Base-by-base conservation (phyloP, 2,329 filamentous ascomycete species). In the Sarocladium strictum region DNA sequence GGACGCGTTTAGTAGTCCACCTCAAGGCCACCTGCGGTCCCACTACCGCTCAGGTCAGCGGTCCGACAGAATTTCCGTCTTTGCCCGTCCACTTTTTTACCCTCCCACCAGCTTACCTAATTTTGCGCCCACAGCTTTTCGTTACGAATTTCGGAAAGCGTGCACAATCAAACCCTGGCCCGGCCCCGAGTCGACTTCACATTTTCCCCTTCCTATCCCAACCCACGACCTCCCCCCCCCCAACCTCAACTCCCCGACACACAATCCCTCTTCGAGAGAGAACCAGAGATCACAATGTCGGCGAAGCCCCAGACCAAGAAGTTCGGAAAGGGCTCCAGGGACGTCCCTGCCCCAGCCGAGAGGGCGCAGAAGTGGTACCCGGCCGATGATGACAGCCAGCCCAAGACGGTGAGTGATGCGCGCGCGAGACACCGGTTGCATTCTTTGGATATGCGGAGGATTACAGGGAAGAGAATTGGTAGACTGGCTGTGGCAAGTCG, bases 291-390 rank as follows among this genome's bases (percentile, higher is more conserved):
- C 78, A 84, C 74, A 66, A 90, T 90, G 86, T 87, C 86, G 80
- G 78, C 78, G 67, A 86, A 87, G 84, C 77, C 77, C 69, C 80
- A 83, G 79, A 89, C 86, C 72, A 96, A 96, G 90, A 93, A 89
- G 84, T 97, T 96, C 84, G 91, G 91, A 81, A 94, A 94, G 85
- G 90, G 90, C 79, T 89, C 90, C 81, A 87, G 93, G 81, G 84
- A 87, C 77, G 87, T 97, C 76, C 91, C 89, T 76, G 85, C 89
- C 77, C 76, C 82, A 77, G 81, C 83, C 73, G 85, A 96, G 78
- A 96, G 95, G 89, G 93, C 93, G 71, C 86, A 89, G 84, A 97
- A 97, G 83, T 99, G 93, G 90, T 99, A 99, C 82, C 90, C 91
- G 76, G 89, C 90, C 73, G 89, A 95, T 77, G 93, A 97, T 78